These are phyloP conservation scores for Xylariaceae sp. DNA, from an alignment of 2,329 filamentous ascomycete genomes.

Conservation along the genomic window DNA sequence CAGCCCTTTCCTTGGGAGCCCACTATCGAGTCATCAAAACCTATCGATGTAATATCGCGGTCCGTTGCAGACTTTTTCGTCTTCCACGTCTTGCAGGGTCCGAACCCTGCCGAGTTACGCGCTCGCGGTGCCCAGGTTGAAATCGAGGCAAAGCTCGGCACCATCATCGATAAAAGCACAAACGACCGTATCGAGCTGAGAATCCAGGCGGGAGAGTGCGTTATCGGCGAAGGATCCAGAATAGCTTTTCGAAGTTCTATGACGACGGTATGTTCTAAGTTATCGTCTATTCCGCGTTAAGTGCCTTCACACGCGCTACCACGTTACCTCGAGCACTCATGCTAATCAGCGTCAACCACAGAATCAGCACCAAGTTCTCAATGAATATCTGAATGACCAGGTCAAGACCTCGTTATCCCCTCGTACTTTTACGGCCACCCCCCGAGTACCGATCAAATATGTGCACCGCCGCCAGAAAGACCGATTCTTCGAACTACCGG, in stretches of 20 bases:
- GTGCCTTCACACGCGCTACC: not conserved
- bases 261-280: slow-evolving; percentile 63
- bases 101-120: slow-evolving; percentile 58
- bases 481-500: slow-evolving; percentile 71
- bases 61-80: slow-evolving; percentile 78
- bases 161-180: slow-evolving; percentile 67
- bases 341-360: slow-evolving; percentile 32
- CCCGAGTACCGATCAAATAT: slow-evolving; percentile 65
- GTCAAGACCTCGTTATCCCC: slow-evolving; percentile 55
- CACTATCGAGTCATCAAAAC: slow-evolving; percentile 63
- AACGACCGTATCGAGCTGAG: slow-evolving; percentile 63
- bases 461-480: slow-evolving; percentile 78
- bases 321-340: not conserved
- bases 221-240: slow-evolving; percentile 56
- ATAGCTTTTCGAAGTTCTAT: slow-evolving; percentile 80
- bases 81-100: slow-evolving; percentile 59
- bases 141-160: slow-evolving; percentile 90
- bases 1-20: slow-evolving; percentile 51
- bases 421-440: slow-evolving; percentile 42
- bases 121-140: slow-evolving; percentile 71
- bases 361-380: slow-evolving; percentile 76
- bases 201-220: slow-evolving; percentile 59
- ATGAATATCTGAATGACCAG: slow-evolving; percentile 73
- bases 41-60: slow-evolving; percentile 69
- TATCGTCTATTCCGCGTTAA: not conserved